phyloP scores from a whole-genome alignment of 352 stramenopile genomes.

The Globisporangium yorkense region DNA sequence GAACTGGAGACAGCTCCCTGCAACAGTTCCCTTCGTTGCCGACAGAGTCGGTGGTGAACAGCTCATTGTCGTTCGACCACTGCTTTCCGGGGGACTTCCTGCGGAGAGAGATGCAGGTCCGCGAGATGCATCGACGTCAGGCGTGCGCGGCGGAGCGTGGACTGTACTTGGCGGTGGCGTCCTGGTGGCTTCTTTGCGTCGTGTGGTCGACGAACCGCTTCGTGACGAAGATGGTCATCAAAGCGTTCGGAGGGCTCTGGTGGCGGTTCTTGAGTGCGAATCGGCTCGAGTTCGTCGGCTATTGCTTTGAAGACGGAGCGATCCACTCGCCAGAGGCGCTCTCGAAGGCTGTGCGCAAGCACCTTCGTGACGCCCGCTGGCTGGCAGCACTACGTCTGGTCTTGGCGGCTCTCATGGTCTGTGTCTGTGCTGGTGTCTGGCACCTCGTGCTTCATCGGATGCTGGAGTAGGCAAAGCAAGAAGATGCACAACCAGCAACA shows the following conservation, averaged over 20 bases:
- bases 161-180: slow-evolving; percentile 52
- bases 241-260: slow-evolving; percentile 32
- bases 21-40: background rate
- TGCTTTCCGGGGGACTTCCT: slow-evolving; percentile 1
- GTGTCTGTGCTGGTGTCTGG: slow-evolving; percentile 9
- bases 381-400: slow-evolving; percentile 20
- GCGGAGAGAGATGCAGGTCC: slow-evolving; percentile 5
- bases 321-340: slow-evolving; percentile 32
- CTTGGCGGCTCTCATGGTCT: slow-evolving; percentile 17
- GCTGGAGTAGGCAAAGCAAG: background rate
- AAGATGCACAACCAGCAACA: background rate
- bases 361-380: slow-evolving; percentile 39
- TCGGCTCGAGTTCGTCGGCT: slow-evolving; percentile 49
- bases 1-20: background rate
- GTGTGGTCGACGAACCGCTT: slow-evolving; percentile 41
- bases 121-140: slow-evolving; percentile 29
- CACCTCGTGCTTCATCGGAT: slow-evolving; percentile 7
- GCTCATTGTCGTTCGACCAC: background rate
- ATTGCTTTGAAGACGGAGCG: slow-evolving; percentile 41
- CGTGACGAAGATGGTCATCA: slow-evolving; percentile 36
- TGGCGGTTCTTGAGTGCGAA: slow-evolving; percentile 54
- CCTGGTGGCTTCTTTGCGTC: slow-evolving; percentile 61
- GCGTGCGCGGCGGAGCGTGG: slow-evolving; percentile 45
- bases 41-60: background rate
- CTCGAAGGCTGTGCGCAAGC: slow-evolving; percentile 24